Base-by-base conservation (phyloP, 352 stramenopile species). In the Globisporangium carolinianum region DNA sequence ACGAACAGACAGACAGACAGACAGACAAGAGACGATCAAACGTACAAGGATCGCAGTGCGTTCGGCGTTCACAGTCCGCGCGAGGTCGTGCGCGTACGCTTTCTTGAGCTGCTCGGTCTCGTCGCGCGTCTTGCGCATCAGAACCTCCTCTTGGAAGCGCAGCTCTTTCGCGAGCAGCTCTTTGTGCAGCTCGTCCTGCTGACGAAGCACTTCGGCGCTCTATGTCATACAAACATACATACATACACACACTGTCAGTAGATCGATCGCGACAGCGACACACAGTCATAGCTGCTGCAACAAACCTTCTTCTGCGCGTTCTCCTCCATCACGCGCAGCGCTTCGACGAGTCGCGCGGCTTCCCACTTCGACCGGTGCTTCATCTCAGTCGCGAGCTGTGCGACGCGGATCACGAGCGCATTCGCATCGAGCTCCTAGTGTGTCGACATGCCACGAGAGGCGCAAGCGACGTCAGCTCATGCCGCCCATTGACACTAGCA, bases 351-450 rank as follows among this genome's bases (percentile, higher is more conserved):
- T 47, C 80, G 77, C 47, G 89, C 76, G 36, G 83, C 79, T 62
- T 93, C 83, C 83, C 83, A 93, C 63, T 93, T 90, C 15, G 83
- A 86, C 17, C 83, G 83, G 67, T 93, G 79, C 77, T 93, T 93
- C 83, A 93, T 93, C 67, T 93, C 83, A 4, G 80, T 91, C 54
- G 80, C 75, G 18, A 93, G 58, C 56, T 93, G 83, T 3, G 83
- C 80, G 24, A 93, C 79, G 36, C 83, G 83, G 51, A 93, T 83
- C 8, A 78, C 74, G n/a, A 93, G 60, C 47, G 75, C 69, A 49
- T 86, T 83, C 17, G 79, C 61, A 53, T 89, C 83, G 53, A 92
- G 61, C 46, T 87, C 75, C 79, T 89, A 41, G 37, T 43, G 63
- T 43, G 55, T 43, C 39, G 38, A 57, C 43, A 42, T 11, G 11